Conservation (phyloP, 352 stramenopile species). For the Pythium scleroteichum region DNA sequence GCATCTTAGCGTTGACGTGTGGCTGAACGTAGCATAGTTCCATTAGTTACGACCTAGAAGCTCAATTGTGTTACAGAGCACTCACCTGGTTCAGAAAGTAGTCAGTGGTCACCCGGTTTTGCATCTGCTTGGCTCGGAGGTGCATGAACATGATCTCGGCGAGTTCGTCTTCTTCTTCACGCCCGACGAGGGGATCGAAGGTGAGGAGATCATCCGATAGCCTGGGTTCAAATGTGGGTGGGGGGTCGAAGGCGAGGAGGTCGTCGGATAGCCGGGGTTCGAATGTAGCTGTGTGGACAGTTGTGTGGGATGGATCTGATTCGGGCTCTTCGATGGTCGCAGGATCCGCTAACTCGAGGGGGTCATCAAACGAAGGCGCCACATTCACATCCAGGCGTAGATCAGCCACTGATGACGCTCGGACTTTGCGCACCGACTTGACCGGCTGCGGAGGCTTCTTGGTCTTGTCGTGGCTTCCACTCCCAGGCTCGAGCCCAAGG, state of each 20-base stretch:
- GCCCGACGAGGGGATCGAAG: conserved; percentile 7
- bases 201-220: not conserved
- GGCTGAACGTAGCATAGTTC: conserved; percentile 16
- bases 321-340: no score
- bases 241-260: not conserved
- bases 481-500: not conserved
- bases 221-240: not conserved
- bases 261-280: no score
- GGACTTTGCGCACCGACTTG: no score
- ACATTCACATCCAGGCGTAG: no score
- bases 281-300: no score
- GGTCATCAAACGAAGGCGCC: no score
- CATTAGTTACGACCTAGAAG: no score
- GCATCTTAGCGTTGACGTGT: conserved; percentile 60
- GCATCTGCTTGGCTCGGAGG: conserved; percentile 17
- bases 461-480: no score
- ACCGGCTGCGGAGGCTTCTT: conserved; percentile 1
- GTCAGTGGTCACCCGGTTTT: conserved; percentile 10
- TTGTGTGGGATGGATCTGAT: no score
- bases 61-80: no score
- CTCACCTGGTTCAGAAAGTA: conserved; percentile 19
- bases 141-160: conserved; percentile 8
- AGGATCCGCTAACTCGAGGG: not conserved
- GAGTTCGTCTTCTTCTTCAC: conserved; percentile 15
- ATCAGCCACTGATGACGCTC: no score